Evolutionary conservation across 1,284 basidiomycete species (phyloP), one percentile per base, ranked within the genome.

Genomic region (Boletellus dicymbophilus): DNA sequence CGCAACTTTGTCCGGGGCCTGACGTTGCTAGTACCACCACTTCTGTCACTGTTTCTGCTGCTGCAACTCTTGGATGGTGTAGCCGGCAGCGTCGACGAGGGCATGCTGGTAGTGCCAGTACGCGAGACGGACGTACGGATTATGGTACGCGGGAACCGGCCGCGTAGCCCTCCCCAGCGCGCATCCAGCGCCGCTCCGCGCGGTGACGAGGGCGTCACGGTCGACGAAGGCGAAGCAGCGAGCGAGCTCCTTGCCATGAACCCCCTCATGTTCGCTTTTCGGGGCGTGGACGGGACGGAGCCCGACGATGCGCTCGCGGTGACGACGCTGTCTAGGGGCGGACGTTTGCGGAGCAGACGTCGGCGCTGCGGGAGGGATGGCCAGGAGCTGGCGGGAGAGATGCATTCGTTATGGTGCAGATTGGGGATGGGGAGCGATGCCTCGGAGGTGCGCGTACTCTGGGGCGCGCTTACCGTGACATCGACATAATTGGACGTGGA

Each of bases 401-500:
- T 49, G 41, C 45, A 53, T 22, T 44, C 45, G 5, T 40, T 36
- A 9, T 38, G 34, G 7, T 21, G 47, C 18, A 43, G 48, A 41
- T 38, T 44, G 7, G 45, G 58, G 21, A 52, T 16, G 7, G 48
- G 40, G 1, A 47, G 16, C n/a, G n/a, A n/a, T 12, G 46, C 44
- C 39, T 53, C 58, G 0, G 37, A 30, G 12, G 51, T 54, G 52
- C 48, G 43, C 6, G 22, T 39, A 34, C 37, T 48, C 16, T 46
- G 54, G 15, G 37, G 18, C 6, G 48, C 23, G 22, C 21, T 37
- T 11, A 43, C 28, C 3, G 40, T 12, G 10, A 75, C 68, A 37
- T 74, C 70, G 44, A 79, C 61, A 53, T 75, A 77, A 47, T 72
- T 69, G 22, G 75, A 77, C 1, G 79, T 79, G 12, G 78, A 78